These are phyloP conservation scores for Lasiosphaeria miniovina DNA, from an alignment of 495 filamentous ascomycete species.

Conservation along the genomic window DNA sequence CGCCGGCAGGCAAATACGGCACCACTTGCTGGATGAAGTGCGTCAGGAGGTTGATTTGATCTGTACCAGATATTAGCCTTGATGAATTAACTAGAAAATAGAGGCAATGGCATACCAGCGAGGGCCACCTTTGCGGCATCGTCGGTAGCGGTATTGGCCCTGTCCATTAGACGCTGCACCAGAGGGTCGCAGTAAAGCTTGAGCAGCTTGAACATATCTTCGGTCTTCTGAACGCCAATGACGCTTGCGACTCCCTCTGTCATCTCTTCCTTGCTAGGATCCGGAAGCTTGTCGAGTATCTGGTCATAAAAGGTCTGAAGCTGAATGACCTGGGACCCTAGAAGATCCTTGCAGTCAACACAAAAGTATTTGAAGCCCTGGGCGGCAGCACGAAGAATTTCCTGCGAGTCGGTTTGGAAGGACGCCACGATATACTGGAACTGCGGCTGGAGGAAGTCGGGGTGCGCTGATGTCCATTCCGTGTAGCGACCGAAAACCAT, in stretches of 20 bases:
- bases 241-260: conserved; percentile 93
- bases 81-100: background rate
- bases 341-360: conserved; percentile 82
- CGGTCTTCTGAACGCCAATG: conserved; percentile 76
- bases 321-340: conserved; percentile 74
- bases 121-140: conserved; percentile 76
- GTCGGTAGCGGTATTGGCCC: conserved; percentile 80
- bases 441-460: conserved; percentile 85
- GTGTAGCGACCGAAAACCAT: conserved; percentile 97
- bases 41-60: conserved; percentile 88
- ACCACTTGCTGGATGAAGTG: conserved; percentile 78
- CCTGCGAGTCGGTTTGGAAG: conserved; percentile 79
- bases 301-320: conserved; percentile 89
- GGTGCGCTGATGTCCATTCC: conserved; percentile 93
- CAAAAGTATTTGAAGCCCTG: conserved; percentile 97
- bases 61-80: conserved; percentile 43
- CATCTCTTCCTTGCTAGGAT: conserved; percentile 86
- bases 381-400: conserved; percentile 86
- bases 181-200: conserved; percentile 95
- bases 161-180: conserved; percentile 76
- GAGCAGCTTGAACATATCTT: conserved; percentile 75
- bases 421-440: conserved; percentile 91
- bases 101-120: conserved; percentile 56
- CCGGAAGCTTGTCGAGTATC: conserved; percentile 78
- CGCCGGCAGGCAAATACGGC: conserved; percentile 67